Evolutionary conservation across 345 rosid species (phyloP), one percentile per base, ranked within the genome.

Genomic region (Physaria fendleri): DNA sequence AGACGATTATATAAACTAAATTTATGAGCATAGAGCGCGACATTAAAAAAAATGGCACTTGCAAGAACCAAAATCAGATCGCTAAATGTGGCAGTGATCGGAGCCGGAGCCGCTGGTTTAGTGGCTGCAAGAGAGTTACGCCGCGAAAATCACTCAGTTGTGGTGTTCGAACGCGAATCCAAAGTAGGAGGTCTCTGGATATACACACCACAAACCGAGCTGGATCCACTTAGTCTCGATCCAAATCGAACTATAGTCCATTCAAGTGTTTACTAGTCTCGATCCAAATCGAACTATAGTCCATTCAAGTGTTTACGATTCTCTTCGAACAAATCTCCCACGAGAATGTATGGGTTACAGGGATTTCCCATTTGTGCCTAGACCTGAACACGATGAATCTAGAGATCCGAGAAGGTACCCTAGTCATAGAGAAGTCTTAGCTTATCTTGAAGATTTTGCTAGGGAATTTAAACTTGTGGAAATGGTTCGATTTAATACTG

Each of bases 51-150:
- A 59, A 68, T 68, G 73, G 48, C 62, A 18, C 73, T 67, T 0
- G 66, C 66, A 51, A 46, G 5, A 0, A 29, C 18, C 12, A 41
- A 11, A 39, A 23, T 25, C 53, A 62, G 0, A 4, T 38, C 68
- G 17, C 76, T 77, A 61, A 75, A 74, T 44, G 97, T 92, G 30
- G 97, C 95, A 0, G 91, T 93, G 5, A 77, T 93, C 42, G 97
- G 97, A 18, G 97, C 91, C 6, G 97, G 98, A 34, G 84, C 88
- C 2, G 80, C 98, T 22, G 95, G 97, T 13, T 80, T 92, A 18
- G 81, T 77, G 2, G 83, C 91, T 0, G 85, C 95, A 22, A 67
- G 83, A 2, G 96, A 88, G 82, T 82, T 86, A 15, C 77, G 73
- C 8, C 80, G 81, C 0, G 95, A 88, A 42, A 83, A 85, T 28